Conservation (phyloP, 1,284 basidiomycete species). For the Albatrellus sp. region DNA sequence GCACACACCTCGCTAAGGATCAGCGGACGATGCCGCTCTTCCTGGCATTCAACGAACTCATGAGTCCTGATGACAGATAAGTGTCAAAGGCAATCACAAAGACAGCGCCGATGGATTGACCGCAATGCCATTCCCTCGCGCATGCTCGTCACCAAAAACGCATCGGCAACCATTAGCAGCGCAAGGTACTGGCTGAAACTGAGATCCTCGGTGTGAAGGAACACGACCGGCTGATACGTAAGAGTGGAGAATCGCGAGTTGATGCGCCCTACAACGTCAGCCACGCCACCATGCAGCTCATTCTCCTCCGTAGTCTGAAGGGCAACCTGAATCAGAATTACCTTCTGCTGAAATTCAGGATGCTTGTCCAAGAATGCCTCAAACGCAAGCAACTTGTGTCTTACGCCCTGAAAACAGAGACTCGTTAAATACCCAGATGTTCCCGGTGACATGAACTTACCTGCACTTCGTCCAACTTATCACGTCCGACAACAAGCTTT, state of each 20-base stretch:
- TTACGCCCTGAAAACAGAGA: constrained; percentile 41
- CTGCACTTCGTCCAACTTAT: constrained; percentile 81
- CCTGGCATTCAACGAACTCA: constrained; percentile 79
- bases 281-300: constrained; percentile 62
- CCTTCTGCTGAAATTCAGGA: constrained; percentile 70
- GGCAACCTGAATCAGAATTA: constrained; percentile 79
- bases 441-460: constrained; percentile 3
- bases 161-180: constrained; percentile 72
- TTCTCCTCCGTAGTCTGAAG: constrained; percentile 73
- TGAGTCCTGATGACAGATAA: constrained; percentile 31
- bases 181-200: constrained; percentile 83
- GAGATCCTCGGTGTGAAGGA: constrained; percentile 78
- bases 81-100: background rate
- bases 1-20: constrained; percentile 59
- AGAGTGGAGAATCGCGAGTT: constrained; percentile 75
- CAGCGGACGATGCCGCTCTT: constrained; percentile 54
- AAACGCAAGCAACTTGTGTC: constrained; percentile 76
- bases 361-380: constrained; percentile 73
- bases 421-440: background rate
- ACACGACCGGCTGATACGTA: constrained; percentile 82
- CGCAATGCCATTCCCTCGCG: constrained; percentile 82
- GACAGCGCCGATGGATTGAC: background rate
- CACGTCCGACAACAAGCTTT: constrained; percentile 78
- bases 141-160: constrained; percentile 76
- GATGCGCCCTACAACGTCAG: constrained; percentile 70